Conservation (phyloP, 495 filamentous ascomycete species). For the Lentithecium fluviatile region DNA sequence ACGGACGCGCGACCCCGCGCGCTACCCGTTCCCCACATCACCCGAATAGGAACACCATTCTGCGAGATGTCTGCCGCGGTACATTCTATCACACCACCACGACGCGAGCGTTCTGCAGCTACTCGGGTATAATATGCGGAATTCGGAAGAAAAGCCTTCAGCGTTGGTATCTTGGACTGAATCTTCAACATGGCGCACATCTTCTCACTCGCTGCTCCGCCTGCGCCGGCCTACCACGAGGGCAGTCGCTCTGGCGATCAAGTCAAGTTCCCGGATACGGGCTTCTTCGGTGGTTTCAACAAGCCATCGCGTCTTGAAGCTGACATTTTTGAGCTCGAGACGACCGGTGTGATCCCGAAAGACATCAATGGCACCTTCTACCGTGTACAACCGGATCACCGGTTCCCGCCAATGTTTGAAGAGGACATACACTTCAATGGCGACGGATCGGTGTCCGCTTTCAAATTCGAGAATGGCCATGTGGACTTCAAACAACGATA, state of each 20-base stretch:
- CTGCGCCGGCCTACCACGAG: slow-evolving; percentile 33
- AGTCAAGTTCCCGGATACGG: slow-evolving; percentile 51
- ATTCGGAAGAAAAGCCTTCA: background rate
- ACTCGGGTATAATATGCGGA: background rate
- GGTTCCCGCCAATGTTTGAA: slow-evolving; percentile 55
- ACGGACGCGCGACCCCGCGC: slow-evolving; percentile 20
- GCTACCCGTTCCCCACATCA: slow-evolving; percentile 22
- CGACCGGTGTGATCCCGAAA: slow-evolving; percentile 50
- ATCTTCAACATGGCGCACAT: slow-evolving; percentile 47
- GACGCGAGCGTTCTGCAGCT: no score
- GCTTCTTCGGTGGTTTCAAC: slow-evolving; percentile 51
- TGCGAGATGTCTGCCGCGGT: background rate
- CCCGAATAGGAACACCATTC: slow-evolving; percentile 2
- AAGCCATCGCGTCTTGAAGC: slow-evolving; percentile 49
- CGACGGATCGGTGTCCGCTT: slow-evolving; percentile 49
- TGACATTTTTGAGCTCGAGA: slow-evolving; percentile 51
- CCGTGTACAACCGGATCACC: slow-evolving; percentile 51
- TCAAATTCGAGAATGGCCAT: slow-evolving; percentile 53
- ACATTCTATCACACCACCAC: slow-evolving; percentile 21
- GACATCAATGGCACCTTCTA: slow-evolving; percentile 57
- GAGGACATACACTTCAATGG: slow-evolving; percentile 43
- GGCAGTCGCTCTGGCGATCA: slow-evolving; percentile 30
- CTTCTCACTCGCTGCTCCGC: slow-evolving; percentile 45
- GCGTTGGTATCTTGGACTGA: background rate
- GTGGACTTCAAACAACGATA: slow-evolving; percentile 36